Percentiles rank a stretch among this genome's conserved stretches.
Conservation (phyloP, 805 yeast species). For the Candida easanensis region DNA sequence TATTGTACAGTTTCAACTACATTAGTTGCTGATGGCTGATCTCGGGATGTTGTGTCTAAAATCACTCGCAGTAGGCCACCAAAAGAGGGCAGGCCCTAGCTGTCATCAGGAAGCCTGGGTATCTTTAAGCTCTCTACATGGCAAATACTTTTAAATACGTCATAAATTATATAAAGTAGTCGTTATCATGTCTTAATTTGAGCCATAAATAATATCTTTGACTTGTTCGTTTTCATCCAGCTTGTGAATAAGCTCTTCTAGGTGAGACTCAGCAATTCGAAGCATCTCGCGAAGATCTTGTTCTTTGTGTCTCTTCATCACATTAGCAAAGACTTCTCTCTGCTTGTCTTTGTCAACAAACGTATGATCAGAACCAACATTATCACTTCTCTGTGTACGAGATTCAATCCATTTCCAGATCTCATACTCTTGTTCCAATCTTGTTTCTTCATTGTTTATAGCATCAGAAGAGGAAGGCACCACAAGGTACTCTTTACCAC, state of each 20-base stretch:
- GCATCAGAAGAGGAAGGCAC: conserved; percentile 20
- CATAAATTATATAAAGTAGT: too few relatives aligned
- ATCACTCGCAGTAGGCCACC: too few relatives aligned
- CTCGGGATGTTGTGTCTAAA: too few relatives aligned
- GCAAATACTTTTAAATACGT: too few relatives aligned
- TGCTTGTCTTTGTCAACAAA: neutral
- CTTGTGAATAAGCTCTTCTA: conserved; percentile 12
- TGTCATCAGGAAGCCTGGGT: too few relatives aligned
- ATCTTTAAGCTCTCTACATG: too few relatives aligned
- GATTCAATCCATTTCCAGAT: conserved; percentile 30
- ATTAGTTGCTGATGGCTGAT: too few relatives aligned
- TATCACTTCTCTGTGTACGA: conserved; percentile 5
- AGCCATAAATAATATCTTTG: too few relatives aligned
- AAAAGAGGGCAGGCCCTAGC: too few relatives aligned
- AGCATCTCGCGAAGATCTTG: conserved; percentile 27
- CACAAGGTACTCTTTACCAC: conserved; percentile 22
- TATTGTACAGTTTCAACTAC: too few relatives aligned
- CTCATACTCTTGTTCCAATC: conserved; percentile 21
- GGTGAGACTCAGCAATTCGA: conserved; percentile 20
- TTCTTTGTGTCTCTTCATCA: conserved; percentile 15
- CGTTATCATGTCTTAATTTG: too few relatives aligned
- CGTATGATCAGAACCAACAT: neutral
- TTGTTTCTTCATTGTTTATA: conserved; percentile 2
- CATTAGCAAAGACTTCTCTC: neutral
- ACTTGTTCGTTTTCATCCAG: conserved; percentile 3